Conservation (phyloP, 768 basidiomycete genomes). For the Cyclocybe cylindracea region DNA sequence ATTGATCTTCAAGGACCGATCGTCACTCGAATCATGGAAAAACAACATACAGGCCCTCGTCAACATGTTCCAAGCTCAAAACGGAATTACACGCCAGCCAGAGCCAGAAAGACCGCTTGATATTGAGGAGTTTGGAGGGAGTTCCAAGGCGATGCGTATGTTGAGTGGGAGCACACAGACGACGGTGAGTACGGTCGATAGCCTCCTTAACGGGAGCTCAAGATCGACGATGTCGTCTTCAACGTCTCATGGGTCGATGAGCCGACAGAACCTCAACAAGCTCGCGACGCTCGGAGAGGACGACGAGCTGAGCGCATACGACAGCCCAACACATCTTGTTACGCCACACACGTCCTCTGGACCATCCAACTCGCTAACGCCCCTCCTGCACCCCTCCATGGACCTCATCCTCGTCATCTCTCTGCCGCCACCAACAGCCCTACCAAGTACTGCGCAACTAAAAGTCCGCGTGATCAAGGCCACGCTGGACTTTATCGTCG, state of each 20-base stretch:
- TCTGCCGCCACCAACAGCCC: slow-evolving; percentile 70
- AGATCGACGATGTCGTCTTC: slow-evolving; percentile 75
- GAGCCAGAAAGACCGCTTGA: slow-evolving; percentile 44
- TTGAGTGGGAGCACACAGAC: slow-evolving; percentile 75
- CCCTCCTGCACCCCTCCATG: slow-evolving; percentile 82
- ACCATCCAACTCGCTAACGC: slow-evolving; percentile 78
- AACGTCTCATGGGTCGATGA: slow-evolving; percentile 66
- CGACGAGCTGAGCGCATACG: slow-evolving; percentile 63
- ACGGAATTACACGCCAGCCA: slow-evolving; percentile 32
- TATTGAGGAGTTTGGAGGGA: slow-evolving; percentile 80
- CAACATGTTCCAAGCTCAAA: slow-evolving; percentile 63
- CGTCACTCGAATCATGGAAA: slow-evolving; percentile 89
- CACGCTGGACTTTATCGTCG: slow-evolving; percentile 84
- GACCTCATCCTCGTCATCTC: slow-evolving; percentile 94
- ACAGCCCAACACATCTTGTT: slow-evolving; percentile 57
- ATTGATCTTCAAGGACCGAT: slow-evolving; percentile 89
- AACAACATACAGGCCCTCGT: slow-evolving; percentile 81
- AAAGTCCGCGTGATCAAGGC: slow-evolving; percentile 89
- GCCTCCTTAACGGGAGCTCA: slow-evolving; percentile 64
- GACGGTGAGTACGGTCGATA: slow-evolving; percentile 65
- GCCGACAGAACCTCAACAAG: slow-evolving; percentile 41
- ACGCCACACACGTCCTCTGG: slow-evolving; percentile 73
- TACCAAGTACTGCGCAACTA: slow-evolving; percentile 78
- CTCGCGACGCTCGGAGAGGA: slow-evolving; percentile 72
- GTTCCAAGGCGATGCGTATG: slow-evolving; percentile 75